phyloP scores from a whole-genome alignment of 495 filamentous ascomycete genomes.

The Thozetella sp. region DNA sequence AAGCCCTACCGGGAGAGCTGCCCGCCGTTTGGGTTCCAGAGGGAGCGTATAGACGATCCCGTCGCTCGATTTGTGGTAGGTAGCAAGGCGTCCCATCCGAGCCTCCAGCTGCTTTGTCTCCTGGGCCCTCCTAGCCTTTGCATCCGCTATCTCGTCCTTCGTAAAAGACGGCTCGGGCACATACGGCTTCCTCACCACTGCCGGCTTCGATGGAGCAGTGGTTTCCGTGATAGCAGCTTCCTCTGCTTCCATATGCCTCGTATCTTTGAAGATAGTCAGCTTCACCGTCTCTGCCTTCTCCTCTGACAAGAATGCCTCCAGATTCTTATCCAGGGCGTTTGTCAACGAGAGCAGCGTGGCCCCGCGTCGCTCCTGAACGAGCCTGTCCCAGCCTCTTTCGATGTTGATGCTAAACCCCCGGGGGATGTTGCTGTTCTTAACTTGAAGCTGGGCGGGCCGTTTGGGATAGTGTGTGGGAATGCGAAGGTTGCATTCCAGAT shows the following conservation, averaged over 20 bases:
- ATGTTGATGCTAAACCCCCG: conserved; percentile 80
- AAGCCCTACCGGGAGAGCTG: conserved; percentile 63
- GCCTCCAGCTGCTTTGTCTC: conserved; percentile 79
- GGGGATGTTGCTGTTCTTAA: conserved; percentile 80
- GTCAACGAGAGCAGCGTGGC: conserved; percentile 68
- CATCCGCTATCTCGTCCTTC: conserved; percentile 57
- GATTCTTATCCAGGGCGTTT: conserved; percentile 72
- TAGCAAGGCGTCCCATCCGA: conserved; percentile 67
- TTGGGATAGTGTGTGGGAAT: conserved; percentile 67
- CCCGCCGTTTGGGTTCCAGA: conserved; percentile 65
- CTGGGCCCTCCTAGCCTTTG: conserved; percentile 61
- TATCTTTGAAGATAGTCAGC: conserved; percentile 68
- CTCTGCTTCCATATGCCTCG: conserved; percentile 32
- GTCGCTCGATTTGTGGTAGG: conserved; percentile 73
- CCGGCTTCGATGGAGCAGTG: conserved; percentile 46
- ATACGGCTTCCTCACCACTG: conserved; percentile 21
- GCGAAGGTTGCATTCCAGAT: conserved; percentile 70
- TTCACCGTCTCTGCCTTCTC: conserved; percentile 79
- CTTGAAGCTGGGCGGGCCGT: conserved; percentile 56
- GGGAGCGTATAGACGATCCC: conserved; percentile 73
- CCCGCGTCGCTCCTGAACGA: conserved; percentile 57
- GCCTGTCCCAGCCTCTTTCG: conserved; percentile 72
- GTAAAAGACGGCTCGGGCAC: conserved; percentile 48
- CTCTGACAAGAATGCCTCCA: conserved; percentile 72
- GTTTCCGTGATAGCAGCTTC: conserved; percentile 46